Evolutionary conservation across 2,329 filamentous ascomycete genomes (phyloP).

Genomic region (Claviceps digitariae): DNA sequence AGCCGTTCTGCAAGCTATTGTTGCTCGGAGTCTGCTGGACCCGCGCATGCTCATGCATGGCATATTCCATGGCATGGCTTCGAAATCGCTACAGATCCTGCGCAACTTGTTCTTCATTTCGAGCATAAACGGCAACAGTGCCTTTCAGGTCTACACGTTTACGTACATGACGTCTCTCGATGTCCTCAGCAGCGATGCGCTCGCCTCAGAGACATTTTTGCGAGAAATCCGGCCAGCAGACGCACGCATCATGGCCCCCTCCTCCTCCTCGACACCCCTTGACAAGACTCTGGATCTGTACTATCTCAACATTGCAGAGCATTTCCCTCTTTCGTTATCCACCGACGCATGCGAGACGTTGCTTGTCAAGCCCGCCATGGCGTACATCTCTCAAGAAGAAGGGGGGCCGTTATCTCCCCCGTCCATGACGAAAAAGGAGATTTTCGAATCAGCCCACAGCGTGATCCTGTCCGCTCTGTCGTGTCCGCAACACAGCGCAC

Average conservation of each 20-base stretch:
- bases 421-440: slow-evolving; percentile 34
- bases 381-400: slow-evolving; percentile 46
- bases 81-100: slow-evolving; percentile 58
- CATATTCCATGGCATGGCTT: slow-evolving; percentile 49
- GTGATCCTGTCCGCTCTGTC: slow-evolving; percentile 69
- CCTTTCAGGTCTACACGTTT: slow-evolving; percentile 76
- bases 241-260: slow-evolving; percentile 12
- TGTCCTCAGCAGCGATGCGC: slow-evolving; percentile 58
- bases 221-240: slow-evolving; percentile 38
- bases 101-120: slow-evolving; percentile 75
- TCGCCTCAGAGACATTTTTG: slow-evolving; percentile 53
- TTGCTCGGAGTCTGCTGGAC: slow-evolving; percentile 48
- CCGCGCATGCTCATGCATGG: slow-evolving; percentile 28
- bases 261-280: slow-evolving; percentile 23
- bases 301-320: slow-evolving; percentile 77
- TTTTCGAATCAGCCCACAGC: slow-evolving; percentile 85
- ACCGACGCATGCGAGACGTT: slow-evolving; percentile 56
- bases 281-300: slow-evolving; percentile 70
- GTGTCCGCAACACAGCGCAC: slow-evolving; percentile 59
- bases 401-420: slow-evolving; percentile 26
- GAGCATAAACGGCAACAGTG: slow-evolving; percentile 54
- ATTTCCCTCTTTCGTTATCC: slow-evolving; percentile 59
- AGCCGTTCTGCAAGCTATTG: slow-evolving; percentile 59
- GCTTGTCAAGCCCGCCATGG: slow-evolving; percentile 58
- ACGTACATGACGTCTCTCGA: slow-evolving; percentile 74